Base-by-base conservation (phyloP, 805 yeast genomes). In the Candida germanica region DNA sequence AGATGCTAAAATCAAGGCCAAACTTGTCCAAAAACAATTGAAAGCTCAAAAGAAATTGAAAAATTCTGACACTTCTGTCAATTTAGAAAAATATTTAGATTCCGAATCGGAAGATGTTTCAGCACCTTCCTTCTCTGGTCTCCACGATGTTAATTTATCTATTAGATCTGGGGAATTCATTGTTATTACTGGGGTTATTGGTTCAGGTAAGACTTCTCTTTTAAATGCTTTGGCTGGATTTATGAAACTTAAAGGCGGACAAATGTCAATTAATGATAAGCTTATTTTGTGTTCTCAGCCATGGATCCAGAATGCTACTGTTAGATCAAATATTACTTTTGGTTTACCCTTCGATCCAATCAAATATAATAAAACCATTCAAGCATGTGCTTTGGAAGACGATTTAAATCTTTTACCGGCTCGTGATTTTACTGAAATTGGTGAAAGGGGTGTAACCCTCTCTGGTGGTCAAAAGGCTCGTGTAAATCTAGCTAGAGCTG, bases 401-500 rank as follows among this genome's bases (percentile, higher is more conserved):
- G 73, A 66, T 47, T 48, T 67, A 43, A 42, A 38, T 7, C 41
- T 38, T 17, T 54, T 67, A 33, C 64, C 66, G 4, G 63, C 61
- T 23, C 54, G 61, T 10, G 73, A 67, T 46, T 38, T 47, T 29
- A 66, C 72, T 13, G 72, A 67, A 47, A 62, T 67, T 36, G 72
- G 73, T 35, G 73, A 67, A 49, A 54, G 69, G 39, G 73, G 73
- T 37, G 54, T 66, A 33, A 67, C 69, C 1, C 56, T 67, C 28
- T 64, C 71, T 24, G 73, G 73, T 17, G 73, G 73, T 12, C 73
- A 67, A 50, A 66, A 66, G 46, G 71, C 73, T 16, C 51, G 73
- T 48, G 60, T 67, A 33, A 64, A 59, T 46, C 58, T 67, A 51
- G 73, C 73, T 14, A 58, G 73, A 49, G 69, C 72, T 5, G 60